phyloP scores from a whole-genome alignment of 352 stramenopile species.

The Globisporangium polare region DNA sequence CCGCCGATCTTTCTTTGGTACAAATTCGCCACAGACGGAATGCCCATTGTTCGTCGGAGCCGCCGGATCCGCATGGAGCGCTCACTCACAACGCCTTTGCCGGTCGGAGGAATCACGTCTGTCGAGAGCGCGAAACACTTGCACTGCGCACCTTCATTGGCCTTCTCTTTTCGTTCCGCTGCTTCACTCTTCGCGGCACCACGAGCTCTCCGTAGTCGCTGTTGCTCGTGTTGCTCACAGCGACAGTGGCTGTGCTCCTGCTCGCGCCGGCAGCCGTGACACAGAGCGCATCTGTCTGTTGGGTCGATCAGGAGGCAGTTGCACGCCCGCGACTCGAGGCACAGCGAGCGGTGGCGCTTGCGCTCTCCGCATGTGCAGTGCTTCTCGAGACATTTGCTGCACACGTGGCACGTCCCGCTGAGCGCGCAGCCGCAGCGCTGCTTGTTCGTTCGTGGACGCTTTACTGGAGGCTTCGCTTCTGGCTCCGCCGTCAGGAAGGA shows the following conservation, averaged over 20 bases:
- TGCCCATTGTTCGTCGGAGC: conserved; percentile 29
- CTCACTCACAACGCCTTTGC: background rate
- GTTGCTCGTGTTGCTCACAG: conserved; percentile 44
- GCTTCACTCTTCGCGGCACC: conserved; percentile 16
- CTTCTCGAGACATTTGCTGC: conserved; percentile 49
- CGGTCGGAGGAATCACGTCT: background rate
- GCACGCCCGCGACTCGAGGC: conserved; percentile 63
- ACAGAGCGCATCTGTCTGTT: conserved; percentile 39
- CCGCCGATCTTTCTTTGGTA: conserved; percentile 34
- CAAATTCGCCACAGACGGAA: conserved; percentile 39
- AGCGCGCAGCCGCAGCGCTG: conserved; percentile 41
- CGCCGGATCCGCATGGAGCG: conserved; percentile 27
- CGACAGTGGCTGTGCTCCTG: conserved; percentile 46
- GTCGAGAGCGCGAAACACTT: conserved; percentile 31
- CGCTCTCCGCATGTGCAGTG: conserved; percentile 51
- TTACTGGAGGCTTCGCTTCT: conserved; percentile 1
- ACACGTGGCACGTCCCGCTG: conserved; percentile 46
- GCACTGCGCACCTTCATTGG: conserved; percentile 13
- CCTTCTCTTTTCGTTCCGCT: conserved; percentile 2
- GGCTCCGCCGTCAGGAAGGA: conserved; percentile 3
- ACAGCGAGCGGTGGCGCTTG: conserved; percentile 22
- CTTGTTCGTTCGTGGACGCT: conserved; percentile 13
- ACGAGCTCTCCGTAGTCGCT: conserved; percentile 20
- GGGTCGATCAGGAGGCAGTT: conserved; percentile 35
- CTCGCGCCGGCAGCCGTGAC: conserved; percentile 46